phyloP scores from a whole-genome alignment of 495 filamentous ascomycete species.

The Cladorrhinum samala region DNA sequence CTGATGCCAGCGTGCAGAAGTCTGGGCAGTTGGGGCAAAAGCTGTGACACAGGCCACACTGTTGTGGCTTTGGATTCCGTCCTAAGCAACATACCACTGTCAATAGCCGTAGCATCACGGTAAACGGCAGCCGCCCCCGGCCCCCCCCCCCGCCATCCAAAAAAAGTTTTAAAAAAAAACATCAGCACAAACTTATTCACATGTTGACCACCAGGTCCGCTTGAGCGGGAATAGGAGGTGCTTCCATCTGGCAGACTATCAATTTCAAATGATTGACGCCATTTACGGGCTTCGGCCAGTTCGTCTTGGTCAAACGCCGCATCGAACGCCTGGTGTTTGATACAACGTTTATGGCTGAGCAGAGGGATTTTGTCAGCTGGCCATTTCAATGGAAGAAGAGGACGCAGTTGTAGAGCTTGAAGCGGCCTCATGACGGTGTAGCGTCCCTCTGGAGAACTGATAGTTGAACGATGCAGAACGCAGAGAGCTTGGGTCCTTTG shows the following conservation, averaged over 20 bases:
- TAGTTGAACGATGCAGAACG: too few relatives aligned
- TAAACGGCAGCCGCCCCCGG: too few relatives aligned
- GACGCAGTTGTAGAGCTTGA: neutral
- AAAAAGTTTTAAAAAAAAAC: neutral
- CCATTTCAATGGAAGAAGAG: too few relatives aligned
- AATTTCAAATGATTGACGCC: conserved; percentile 61
- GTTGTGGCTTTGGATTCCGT: conserved; percentile 89
- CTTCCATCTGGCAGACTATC: conserved; percentile 61
- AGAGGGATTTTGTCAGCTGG: too few relatives aligned
- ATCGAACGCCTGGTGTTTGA: conserved; percentile 35
- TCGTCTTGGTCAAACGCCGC: conserved; percentile 48
- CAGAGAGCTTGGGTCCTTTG: too few relatives aligned
- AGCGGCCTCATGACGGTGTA: neutral
- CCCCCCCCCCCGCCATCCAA: too few relatives aligned
- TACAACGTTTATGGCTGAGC: conserved; percentile 9
- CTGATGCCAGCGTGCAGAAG: conserved; percentile 59
- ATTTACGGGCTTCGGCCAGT: conserved; percentile 64
- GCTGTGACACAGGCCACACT: conserved; percentile 49
- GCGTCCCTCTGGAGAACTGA: neutral
- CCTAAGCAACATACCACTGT: conserved; percentile 40
- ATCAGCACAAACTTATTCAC: conserved; percentile 76
- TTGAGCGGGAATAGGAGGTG: conserved; percentile 75
- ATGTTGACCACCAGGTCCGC: conserved; percentile 90
- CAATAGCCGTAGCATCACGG: too few relatives aligned
- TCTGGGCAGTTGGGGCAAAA: conserved; percentile 60